These are phyloP conservation scores for Ustilago hordei DNA, from an alignment of 1,284 basidiomycete genomes.

Conservation along the genomic window DNA sequence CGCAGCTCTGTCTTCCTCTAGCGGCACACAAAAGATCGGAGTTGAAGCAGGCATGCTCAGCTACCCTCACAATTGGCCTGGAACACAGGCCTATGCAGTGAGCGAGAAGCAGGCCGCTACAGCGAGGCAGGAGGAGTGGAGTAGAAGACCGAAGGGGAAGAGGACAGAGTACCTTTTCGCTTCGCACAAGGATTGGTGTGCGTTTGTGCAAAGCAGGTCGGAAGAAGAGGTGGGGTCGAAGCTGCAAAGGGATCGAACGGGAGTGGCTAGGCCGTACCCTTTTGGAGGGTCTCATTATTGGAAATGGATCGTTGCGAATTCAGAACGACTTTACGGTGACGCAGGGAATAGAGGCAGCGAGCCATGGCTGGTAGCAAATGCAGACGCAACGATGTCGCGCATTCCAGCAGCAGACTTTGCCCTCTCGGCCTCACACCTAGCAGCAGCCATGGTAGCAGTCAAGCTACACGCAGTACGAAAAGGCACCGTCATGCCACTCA, in stretches of 20 bases:
- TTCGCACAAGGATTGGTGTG: constrained; percentile 40
- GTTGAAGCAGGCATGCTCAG: constrained; percentile 18
- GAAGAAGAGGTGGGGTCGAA: constrained; percentile 16
- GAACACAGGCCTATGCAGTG: constrained; percentile 34
- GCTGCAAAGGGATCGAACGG: constrained; percentile 30
- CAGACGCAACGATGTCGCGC: not conserved
- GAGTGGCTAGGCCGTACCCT: constrained; percentile 31
- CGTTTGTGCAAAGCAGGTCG: constrained; percentile 19
- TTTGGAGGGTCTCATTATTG: constrained; percentile 31
- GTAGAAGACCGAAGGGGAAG: constrained; percentile 60
- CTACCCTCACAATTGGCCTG: constrained; percentile 61
- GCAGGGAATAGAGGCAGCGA: not conserved
- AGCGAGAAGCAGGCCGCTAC: constrained; percentile 33
- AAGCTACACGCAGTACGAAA: constrained; percentile 42
- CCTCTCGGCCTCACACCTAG: constrained; percentile 18
- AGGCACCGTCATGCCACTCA: constrained; percentile 35
- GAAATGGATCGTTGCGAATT: constrained; percentile 43
- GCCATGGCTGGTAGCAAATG: constrained; percentile 28
- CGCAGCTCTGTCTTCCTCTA: constrained; percentile 19
- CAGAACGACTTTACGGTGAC: constrained; percentile 18
- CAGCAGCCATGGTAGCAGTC: constrained; percentile 45
- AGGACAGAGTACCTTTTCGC: constrained; percentile 51
- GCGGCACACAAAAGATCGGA: constrained; percentile 4
- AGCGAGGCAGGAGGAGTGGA: constrained; percentile 45
- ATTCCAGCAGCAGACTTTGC: not conserved